A percentile compares a stretch with the other conserved stretches of the same genome.
phyloP scores from a whole-genome alignment of 805 yeast genomes.

The Yarrowia deformans region DNA sequence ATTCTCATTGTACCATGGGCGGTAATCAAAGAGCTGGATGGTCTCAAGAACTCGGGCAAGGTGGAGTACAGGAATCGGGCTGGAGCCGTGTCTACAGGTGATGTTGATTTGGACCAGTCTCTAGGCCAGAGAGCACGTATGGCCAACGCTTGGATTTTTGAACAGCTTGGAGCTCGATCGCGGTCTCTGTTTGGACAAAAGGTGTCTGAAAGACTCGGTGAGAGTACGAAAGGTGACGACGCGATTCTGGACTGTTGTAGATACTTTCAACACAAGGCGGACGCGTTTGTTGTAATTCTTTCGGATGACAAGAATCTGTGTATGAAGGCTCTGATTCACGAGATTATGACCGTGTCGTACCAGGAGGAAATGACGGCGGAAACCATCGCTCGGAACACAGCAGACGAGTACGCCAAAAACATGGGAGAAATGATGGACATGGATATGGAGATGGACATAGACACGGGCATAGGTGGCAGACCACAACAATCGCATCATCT shows the following conservation, averaged over 20 bases:
- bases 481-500: background rate
- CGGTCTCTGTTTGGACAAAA: constrained; percentile 71
- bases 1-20: constrained; percentile 71
- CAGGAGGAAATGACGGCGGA: constrained; percentile 57
- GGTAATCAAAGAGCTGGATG: constrained; percentile 82
- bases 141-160: constrained; percentile 82
- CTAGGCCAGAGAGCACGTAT: constrained; percentile 68
- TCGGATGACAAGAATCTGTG: constrained; percentile 89
- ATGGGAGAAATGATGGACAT: constrained; percentile 40
- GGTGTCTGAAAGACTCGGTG: constrained; percentile 60
- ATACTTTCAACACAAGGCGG: constrained; percentile 57
- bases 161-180: constrained; percentile 60
- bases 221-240: constrained; percentile 67
- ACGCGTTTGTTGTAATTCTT: constrained; percentile 59
- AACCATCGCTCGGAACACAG: constrained; percentile 55
- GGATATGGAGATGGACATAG: constrained; percentile 13
- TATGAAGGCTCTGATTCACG: constrained; percentile 73
- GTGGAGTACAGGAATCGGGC: constrained; percentile 19
- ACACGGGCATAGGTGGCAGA: background rate
- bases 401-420: constrained; percentile 41
- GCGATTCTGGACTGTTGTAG: constrained; percentile 85
- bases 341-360: constrained; percentile 60
- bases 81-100: constrained; percentile 40
- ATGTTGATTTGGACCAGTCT: constrained; percentile 45
- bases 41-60: constrained; percentile 62